Base-by-base conservation (phyloP, 1,284 basidiomycete genomes). In the Microbotryum violaceum region DNA sequence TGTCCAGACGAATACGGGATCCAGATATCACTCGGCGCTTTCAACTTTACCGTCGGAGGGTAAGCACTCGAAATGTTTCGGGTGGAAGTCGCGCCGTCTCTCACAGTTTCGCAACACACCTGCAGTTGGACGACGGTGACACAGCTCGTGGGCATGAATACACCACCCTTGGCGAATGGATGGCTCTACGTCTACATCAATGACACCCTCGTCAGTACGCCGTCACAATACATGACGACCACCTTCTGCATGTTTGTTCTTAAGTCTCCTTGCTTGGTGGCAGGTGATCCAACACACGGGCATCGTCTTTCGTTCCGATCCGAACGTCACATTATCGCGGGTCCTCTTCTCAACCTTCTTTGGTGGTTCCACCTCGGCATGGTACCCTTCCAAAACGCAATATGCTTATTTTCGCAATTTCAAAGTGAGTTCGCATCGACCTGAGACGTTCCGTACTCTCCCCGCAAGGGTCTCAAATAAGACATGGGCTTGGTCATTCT, bases 271-370 rank as follows among this genome's bases (percentile, higher is more conserved):
- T 14, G 37, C 16, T 16, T 5, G 16, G 8, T 31, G 31, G 31
- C 37, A 42, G 37, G 37, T 56, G 2, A 53, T 65, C 1, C 53
- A 56, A 0, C 66, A 67, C 29, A 61, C 60, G 1, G 63, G 63
- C 2, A 16, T 67, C 12, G 46, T 49, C 6, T 67, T 56, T 54
- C 60, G 66, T 5, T 52, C 54, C 0, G n/a, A 31, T 10, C 27
- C 46, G 7, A n/a, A 25, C 23, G 66, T 67, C 53, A 55, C 58
- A 5, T 20, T 67, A 23, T 51, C 52, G 7, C 64, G 51, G 27
- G 55, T 67, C 4, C 29, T 64, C 21, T 67, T 67, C 58, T 58
- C 56, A n/a, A 67, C 60, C 16, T 67, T 67, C 33, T 67, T 62
- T 18, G 66, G 66, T 9, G 66, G 66, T 0, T 42, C 37, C 37